Evolutionary conservation across 371 early-diverging fungal species (phyloP).

Genomic region (Basidiobolus heterosporus): DNA sequence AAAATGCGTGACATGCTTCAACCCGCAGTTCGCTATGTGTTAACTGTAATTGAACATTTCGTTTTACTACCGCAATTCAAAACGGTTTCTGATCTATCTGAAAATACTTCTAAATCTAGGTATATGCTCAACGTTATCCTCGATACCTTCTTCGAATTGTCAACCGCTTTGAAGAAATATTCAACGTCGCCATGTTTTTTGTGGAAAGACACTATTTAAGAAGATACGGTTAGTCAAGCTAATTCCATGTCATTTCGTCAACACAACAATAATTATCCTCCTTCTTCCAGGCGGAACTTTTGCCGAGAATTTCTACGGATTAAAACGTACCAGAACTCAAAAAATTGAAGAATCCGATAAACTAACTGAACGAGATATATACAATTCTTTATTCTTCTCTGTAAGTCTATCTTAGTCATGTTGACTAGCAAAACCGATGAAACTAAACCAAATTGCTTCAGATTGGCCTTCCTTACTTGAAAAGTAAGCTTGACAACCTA

Average conservation of each 20-base stretch:
- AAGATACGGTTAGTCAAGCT: constrained; percentile 42
- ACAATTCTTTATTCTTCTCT: constrained; percentile 28
- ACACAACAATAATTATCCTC: neutral
- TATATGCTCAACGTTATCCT: constrained; percentile 82
- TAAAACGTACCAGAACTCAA: constrained; percentile 39
- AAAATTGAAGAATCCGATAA: neutral
- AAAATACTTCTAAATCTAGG: constrained; percentile 12
- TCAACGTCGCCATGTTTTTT: constrained; percentile 51
- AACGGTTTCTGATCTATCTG: neutral
- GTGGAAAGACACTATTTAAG: constrained; percentile 69
- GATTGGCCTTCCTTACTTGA: constrained; percentile 55
- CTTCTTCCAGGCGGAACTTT: constrained; percentile 32
- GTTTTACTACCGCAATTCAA: neutral
- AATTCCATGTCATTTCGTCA: neutral
- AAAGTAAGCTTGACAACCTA: constrained; percentile 50
- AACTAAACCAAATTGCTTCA: constrained; percentile 1
- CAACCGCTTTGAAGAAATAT: constrained; percentile 64
- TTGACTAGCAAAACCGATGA: no score
- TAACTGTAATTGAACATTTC: constrained; percentile 31
- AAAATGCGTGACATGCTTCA: constrained; percentile 63
- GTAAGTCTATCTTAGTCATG: neutral
- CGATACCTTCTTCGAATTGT: constrained; percentile 58
- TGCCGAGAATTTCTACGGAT: constrained; percentile 83
- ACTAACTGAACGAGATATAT: constrained; percentile 25
- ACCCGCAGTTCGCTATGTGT: constrained; percentile 73